phyloP scores from a whole-genome alignment of 768 basidiomycete genomes.

The Lactifluus rugatus region DNA sequence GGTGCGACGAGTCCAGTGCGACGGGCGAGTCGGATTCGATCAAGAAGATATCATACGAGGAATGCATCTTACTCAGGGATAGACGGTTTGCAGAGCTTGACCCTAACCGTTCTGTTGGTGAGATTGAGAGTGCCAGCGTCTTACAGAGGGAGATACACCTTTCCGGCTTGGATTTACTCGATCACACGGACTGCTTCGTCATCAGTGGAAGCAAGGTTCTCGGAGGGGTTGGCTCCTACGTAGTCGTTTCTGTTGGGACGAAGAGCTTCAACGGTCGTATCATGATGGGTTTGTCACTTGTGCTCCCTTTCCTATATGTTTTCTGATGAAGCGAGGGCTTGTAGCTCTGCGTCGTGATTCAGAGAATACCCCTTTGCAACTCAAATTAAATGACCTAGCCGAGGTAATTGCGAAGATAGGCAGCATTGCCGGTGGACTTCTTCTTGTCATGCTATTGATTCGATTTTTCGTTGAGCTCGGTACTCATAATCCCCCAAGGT shows the following conservation, averaged over 20 bases:
- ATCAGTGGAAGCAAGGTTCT: conserved; percentile 87
- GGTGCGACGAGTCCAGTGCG: conserved; percentile 92
- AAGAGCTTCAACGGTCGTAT: conserved; percentile 94
- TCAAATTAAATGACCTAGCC: conserved; percentile 89
- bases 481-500: conserved; percentile 48
- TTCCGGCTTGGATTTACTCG: conserved; percentile 24
- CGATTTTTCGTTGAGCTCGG: conserved; percentile 88
- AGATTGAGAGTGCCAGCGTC: conserved; percentile 24
- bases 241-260: conserved; percentile 85
- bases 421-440: conserved; percentile 64
- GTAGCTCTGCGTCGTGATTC: conserved; percentile 77
- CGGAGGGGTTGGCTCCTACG: conserved; percentile 89
- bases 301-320: background rate
- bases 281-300: conserved; percentile 74
- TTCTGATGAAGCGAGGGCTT: background rate
- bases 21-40: conserved; percentile 97
- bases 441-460: conserved; percentile 84
- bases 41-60: conserved; percentile 71
- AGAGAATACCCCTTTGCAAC: conserved; percentile 86
- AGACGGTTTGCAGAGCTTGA: conserved; percentile 16
- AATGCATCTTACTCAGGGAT: conserved; percentile 48
- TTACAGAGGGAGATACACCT: background rate
- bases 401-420: conserved; percentile 93
- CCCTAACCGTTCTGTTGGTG: background rate
- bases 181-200: conserved; percentile 85